Base-by-base conservation (phyloP, 495 filamentous ascomycete genomes). In the Stereocaulon alpinum region DNA sequence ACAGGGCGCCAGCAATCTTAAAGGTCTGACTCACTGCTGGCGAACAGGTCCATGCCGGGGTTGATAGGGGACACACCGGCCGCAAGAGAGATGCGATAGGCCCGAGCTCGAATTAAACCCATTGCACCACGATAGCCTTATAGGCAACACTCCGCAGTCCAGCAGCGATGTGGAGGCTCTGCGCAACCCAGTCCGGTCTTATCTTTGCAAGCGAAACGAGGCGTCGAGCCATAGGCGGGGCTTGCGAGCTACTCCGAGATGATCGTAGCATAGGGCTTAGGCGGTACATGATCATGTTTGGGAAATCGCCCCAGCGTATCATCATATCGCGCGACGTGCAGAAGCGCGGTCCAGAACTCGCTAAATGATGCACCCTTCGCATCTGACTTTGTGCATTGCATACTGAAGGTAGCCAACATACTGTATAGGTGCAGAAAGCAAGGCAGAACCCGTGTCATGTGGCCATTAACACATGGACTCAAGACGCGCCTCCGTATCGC, bases 81-180 rank as follows among this genome's bases (percentile, higher is more conserved):
- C 15, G 15, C 32, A 14, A 47, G 3, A 24, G 30, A 27, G 17
- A 22, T 29, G 54, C 7, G 42, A 44, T 40, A 56, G 30, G 12
- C 27, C 2, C 30, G 0, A 20, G 18, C 1, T 4, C 5, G 54
- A 9, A 11, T 20, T 32, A 40, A 14, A 20, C 14, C 12, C 40
- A 56, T 56, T 15, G 30, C 11, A 27, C n/a, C 20, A 30, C 14
- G 17, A 22, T 9, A 56, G 54, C 54, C 54, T 45, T 42, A 24
- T 22, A 9, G 15, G 30, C 20, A 15, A 0, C n/a, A 17, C 24
- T 22, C n/a, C n/a, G n/a, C n/a, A 24, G 24, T 56, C 18, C 43
- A 20, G 32, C 30, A 51, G 48, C n/a, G 20, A 37, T 12, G 14
- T 42, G 45, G 55, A 42, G 55, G 55, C 55, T 56, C 55, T 22